Evolutionary conservation across 495 filamentous ascomycete species (phyloP), one percentile per base, ranked within the genome.

Genomic region (Xylaria intraflava): DNA sequence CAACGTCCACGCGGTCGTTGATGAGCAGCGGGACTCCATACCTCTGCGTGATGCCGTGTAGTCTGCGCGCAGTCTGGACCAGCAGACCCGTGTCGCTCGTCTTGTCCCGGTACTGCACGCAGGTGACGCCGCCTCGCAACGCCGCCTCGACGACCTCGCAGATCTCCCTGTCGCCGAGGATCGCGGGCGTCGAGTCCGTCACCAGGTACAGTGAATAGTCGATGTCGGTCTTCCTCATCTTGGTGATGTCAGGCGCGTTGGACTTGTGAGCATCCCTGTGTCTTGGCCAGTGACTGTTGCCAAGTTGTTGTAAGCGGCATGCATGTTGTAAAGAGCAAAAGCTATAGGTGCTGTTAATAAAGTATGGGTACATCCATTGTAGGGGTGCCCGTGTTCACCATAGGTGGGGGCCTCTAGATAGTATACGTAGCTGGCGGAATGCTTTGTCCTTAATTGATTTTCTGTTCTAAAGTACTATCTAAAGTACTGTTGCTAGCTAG

Each of bases 1-100:
- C 90, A 16, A 98, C 88, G 72, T 95, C 91, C 5, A 95, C 78
- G n/a, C 90, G 86, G 68, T 98, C 93, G 65, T 98, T 96, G 71
- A 98, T 91, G 33, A 98, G 71, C 44, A 98, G 76, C 24, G 92
- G 93, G 0, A 96, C 83, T 16, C 76, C 71, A 59, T 86, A 75
- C n/a, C 61, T 69, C 56, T 71, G 69, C 10, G 88, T 90, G 42
- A 95, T 72, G 11, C 74, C 60, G 66, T 90, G 88, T 33, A 96
- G 75, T 57, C 72, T 75, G 56, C 73, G 76, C n/a, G 82, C 90
- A 26, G 77, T 88, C n/a, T 72, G 65, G 20, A 96, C 79, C 51
- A 93, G 77, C 19, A 74, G 74, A 5, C 76, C 84, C 0, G 90
- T 95, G 50, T 90, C 86, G 62, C 83, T 84, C 8, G 73, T 85